Conservation (phyloP, 2,329 filamentous ascomycete species). For the Cercospora canescens region DNA sequence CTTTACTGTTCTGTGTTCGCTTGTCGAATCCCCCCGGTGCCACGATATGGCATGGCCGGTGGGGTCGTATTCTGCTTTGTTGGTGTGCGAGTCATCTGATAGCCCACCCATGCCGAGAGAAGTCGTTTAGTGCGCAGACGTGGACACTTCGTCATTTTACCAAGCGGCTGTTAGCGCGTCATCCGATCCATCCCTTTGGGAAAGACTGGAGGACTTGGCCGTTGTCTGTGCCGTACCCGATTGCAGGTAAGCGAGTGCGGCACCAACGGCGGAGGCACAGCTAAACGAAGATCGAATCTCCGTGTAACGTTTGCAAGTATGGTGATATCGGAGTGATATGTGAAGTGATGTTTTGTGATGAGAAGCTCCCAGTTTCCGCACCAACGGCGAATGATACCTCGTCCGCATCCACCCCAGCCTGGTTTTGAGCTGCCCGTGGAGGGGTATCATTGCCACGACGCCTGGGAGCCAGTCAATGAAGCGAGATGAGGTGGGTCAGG, state of each 20-base stretch:
- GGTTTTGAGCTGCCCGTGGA: neutral
- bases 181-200: conserved; percentile 1
- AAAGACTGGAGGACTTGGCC: neutral
- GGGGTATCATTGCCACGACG: neutral
- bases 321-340: neutral
- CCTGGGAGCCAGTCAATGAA: neutral
- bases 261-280: neutral
- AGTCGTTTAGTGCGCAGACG: neutral
- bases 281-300: neutral
- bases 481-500: neutral
- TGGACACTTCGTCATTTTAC: neutral
- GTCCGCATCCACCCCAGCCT: neutral
- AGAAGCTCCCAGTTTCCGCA: neutral
- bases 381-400: neutral
- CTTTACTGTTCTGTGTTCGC: neutral
- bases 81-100: neutral
- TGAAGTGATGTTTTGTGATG: neutral
- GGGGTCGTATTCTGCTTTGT: neutral
- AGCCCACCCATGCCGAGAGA: neutral
- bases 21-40: neutral
- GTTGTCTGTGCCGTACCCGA: neutral
- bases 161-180: conserved; percentile 5
- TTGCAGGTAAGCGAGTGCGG: conserved; percentile 1
- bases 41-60: neutral
- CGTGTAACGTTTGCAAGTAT: neutral